phyloP scores from a whole-genome alignment of 805 yeast species.

The Wickerhamomyces tratensis region DNA sequence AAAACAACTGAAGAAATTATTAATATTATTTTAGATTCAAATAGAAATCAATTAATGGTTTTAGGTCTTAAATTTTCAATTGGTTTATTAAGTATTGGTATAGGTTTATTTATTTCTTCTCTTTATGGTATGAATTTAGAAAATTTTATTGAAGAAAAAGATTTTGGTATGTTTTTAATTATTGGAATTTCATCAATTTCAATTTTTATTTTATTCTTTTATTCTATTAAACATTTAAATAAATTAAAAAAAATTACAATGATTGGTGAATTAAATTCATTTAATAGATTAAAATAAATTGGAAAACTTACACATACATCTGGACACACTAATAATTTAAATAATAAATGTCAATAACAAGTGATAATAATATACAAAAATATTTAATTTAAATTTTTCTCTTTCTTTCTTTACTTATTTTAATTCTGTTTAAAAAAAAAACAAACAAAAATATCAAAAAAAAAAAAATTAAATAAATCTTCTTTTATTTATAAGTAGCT shows the following conservation, averaged over 20 bases:
- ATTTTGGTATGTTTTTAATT: constrained; percentile 55
- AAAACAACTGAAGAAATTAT: constrained; percentile 92
- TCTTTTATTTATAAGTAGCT: no score
- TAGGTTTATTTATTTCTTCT: constrained; percentile 73
- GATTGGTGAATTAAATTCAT: constrained; percentile 28
- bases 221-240: constrained; percentile 48
- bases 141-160: constrained; percentile 80
- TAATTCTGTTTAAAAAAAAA: no score
- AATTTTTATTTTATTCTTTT: constrained; percentile 35
- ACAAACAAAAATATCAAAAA: no score
- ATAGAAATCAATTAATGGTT: constrained; percentile 87
- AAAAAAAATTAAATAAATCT: no score
- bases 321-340: no score
- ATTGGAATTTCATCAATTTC: constrained; percentile 30
- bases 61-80: constrained; percentile 77
- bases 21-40: constrained; percentile 85
- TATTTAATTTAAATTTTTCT: no score
- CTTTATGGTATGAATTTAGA: constrained; percentile 94
- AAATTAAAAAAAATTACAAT: constrained; percentile 68
- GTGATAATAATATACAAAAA: no score
- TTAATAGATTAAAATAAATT: not conserved
- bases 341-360: no score
- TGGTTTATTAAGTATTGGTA: constrained; percentile 74
- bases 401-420: no score
- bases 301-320: no score